Base-by-base conservation (phyloP, 83 land plant species). In the Diphasiastrum complanatum region DNA sequence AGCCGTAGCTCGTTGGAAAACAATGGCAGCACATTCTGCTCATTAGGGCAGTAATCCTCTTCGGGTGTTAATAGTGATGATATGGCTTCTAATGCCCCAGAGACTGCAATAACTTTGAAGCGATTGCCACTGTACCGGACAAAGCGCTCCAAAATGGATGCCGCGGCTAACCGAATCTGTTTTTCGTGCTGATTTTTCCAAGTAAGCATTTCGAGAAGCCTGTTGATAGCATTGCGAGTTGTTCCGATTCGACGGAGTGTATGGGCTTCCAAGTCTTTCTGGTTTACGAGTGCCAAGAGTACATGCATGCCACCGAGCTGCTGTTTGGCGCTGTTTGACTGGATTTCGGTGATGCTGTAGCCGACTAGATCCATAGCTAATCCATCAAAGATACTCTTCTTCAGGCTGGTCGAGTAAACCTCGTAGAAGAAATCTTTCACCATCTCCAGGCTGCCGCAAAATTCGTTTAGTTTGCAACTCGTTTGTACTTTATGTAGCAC, bases 341-440 rank as follows among this genome's bases (percentile, higher is more conserved):
- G 73, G 69, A 87, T 22, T 24, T 80, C 73, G 5, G 78, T 80
- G 65, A 74, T 59, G 5, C 74, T 81, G 51, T 77, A 87, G 12
- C 70, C 31, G 11, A 91, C 81, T 67, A 91, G 61, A 53, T 91
- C 95, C 95, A 84, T 84, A 45, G 81, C 86, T 61, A 87, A 20
- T 0, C 95, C 95, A 65, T 84, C 83, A 36, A 87, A 91, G 20
- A 91, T 69, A 74, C 95, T 91, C 14, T 79, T 85, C 14, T 72
- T 63, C 16, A 91, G 46, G 52, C 86, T 79, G 47, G 19, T 77
- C 1, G 84, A 73, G 38, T 87, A 91, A 0, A 85, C 82, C 48
- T 91, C 90, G 34, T 85, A 85, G 72, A 85, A 89, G 70, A 89
- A 86, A 16, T 79, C 71, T n/a, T 38, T 48, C 30, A 76, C 66